Base-by-base conservation (phyloP, 176 grass and related monocot species). In the Avena atlantica region DNA sequence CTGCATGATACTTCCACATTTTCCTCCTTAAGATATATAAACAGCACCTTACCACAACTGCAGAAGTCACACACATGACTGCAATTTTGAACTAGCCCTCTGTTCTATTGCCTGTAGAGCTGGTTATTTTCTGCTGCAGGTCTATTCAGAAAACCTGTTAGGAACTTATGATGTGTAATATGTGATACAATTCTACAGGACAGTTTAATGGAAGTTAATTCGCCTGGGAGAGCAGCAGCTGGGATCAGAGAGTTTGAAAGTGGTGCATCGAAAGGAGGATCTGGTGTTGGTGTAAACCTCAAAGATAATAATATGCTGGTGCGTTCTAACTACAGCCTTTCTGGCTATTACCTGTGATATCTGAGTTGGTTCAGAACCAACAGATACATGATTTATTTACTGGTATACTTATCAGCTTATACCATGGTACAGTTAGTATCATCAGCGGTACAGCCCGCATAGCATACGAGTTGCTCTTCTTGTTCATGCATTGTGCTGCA, bases 191-290 rank as follows among this genome's bases (percentile, higher is more conserved):
- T 70, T 91, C 59, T 86, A 53, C 89, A 93, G 92, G 80, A 77
- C 60, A 81, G 68, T 86, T 70, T 80, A 19, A 91, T 90, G 82
- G 86, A 93, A 80, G 78, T 88, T 88, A 86, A 93, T 91, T 20
- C 24, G 0, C 83, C 86, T 81, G 47, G 82, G 70, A 80, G 66
- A 76, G 64, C 79, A 83, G 37, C 77, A 62, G 29, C 78, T 61
- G 68, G 83, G 50, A 76, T 75, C 31, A 84, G 61, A 84, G 89
- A 83, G 12, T 50, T 44, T 29, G 27, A 53, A 71, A 34, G 50
- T 79, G 69, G 68, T 34, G 25, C 0, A 15, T 70, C 79, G 21
- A 89, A 91, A 63, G 68, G 59, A 72, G 92, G 79, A 48, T 69
- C 84, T 10, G 84, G 66, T 76, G 68, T 24, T 21, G 84, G 65